Base-by-base conservation (phyloP, 345 rosid genomes). In the Sisymbrium altissimum region DNA sequence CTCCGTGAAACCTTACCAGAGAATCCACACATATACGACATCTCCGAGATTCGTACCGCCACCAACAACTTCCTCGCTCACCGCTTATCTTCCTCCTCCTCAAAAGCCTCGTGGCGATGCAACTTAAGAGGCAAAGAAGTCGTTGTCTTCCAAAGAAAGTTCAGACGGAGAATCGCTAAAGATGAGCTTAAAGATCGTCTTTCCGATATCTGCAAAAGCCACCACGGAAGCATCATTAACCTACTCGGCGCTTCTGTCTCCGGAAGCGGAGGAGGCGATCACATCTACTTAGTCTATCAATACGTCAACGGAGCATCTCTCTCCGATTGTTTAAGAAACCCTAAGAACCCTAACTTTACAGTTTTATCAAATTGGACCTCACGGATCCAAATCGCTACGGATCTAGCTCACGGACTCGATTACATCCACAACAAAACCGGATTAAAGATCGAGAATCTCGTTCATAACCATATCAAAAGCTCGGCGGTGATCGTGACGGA, bases 61-160 rank as follows among this genome's bases (percentile, higher is more conserved):
- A 94, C 96, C 53, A 94, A 94, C 87, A 88, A 85, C 62, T 94
- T 94, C 90, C 88, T 94, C 38, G 83, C 89, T 32, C 77, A 83
- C 65, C 86, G 86, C 45, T 49, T 74, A 73, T 83, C 91, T 11
- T 79, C 91, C 7, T 84, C 86, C 2, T 82, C 93, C n/a, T 69
- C 93, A 35, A 64, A 84, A n/a, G 70, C 89, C 38, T 85, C 87
- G 64, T 94, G 98, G 97, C 88, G 93, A 11, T 91, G 96, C 73
- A 78, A 8, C 69, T 53, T 94, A 11, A 81, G 95, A n/a, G 89
- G 84, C 44, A 82, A 62, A 50, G 85, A 89, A 52, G 86, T 84
- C 0, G 73, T 89, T 52, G 81, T 94, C 18, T 89, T 91, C 66
- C 95, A 87, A 72, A 87, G 97, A 69, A 88, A 86, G 70, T 87